Evolutionary conservation across 2,329 filamentous ascomycete species (phyloP), one percentile per base, ranked within the genome.

Genomic region (Aspergillus jensenii): DNA sequence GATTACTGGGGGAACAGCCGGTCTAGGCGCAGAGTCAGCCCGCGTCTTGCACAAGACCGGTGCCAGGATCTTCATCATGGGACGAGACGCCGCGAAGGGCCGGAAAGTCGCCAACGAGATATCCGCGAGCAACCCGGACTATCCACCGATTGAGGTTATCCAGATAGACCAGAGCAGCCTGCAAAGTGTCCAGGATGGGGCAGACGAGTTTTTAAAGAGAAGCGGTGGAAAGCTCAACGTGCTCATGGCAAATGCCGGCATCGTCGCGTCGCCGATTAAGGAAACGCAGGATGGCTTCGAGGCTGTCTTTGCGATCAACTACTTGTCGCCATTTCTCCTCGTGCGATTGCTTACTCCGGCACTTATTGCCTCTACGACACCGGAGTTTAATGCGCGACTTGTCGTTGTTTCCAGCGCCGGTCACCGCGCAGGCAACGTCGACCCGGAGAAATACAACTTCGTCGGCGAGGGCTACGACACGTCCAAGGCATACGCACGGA

Each of bases 401-500:
- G 33, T 37, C 6, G 33, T 37, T 37, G 33, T 37, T 37, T 37
- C 33, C 11, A 37, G 33, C 33, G 33, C 33, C 33, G 33, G 33
- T 6, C 33, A 37, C 2, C 33, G 33, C 4, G 33, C 12, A 37
- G 33, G 33, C 12, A 37, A 37, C 12, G 14, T 37, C 3, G 33
- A 37, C 33, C 33, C 33, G 4, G 33, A 37, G 1, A 37, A 37
- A 37, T 37, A 37, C 33, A 37, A 37, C 33, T 15, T 14, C 11
- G 33, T 37, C 12, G 33, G 33, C 11, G 33, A 37, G 33, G 33
- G 12, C 12, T 37, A 37, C 12, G 33, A 37, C 33, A 5, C 33
- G 11, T 37, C 33, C 11, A 37, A 37, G 14, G 72, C 79, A 0
- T 85, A 85, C 55, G 78, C 74, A 0, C 77, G 81, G 59, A 72